phyloP scores from a whole-genome alignment of 176 grass and related monocot genomes.

The Aegilops bicornis region DNA sequence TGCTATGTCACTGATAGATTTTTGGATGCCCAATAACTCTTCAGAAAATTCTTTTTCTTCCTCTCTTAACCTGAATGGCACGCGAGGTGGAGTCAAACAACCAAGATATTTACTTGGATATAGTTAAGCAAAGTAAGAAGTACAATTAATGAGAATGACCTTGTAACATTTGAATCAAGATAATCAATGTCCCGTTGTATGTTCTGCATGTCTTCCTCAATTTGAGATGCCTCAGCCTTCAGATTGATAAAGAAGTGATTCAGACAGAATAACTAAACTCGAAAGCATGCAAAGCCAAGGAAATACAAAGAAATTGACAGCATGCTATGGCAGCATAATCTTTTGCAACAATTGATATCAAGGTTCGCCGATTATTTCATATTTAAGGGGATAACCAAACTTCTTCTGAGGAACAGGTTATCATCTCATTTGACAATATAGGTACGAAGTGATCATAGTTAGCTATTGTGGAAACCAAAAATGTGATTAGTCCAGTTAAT shows the following conservation, averaged over 20 bases:
- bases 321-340: neutral
- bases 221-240: constrained; percentile 76
- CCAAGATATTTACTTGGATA: neutral
- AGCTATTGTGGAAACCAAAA: neutral
- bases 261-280: constrained; percentile 13
- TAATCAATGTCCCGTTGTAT: constrained; percentile 56
- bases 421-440: neutral
- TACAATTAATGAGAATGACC: constrained; percentile 32
- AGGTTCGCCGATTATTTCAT: neutral
- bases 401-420: constrained; percentile 4
- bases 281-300: constrained; percentile 16
- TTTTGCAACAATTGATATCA: neutral
- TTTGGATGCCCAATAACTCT: constrained; percentile 41
- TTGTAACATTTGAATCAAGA: constrained; percentile 51
- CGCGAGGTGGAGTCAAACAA: constrained; percentile 15
- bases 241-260: constrained; percentile 43
- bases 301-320: constrained; percentile 14
- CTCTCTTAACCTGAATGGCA: constrained; percentile 60
- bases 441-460: neutral
- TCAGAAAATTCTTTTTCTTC: constrained; percentile 56
- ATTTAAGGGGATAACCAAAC: neutral
- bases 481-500: neutral
- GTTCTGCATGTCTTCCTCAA: constrained; percentile 49
- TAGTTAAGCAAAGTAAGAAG: constrained; percentile 17
- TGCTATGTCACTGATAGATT: constrained; percentile 44